Percentiles rank a stretch among this genome's conserved stretches.
Evolutionary conservation across 2,329 filamentous ascomycete genomes (phyloP).

Genomic region (Daldinia eschscholtzii): DNA sequence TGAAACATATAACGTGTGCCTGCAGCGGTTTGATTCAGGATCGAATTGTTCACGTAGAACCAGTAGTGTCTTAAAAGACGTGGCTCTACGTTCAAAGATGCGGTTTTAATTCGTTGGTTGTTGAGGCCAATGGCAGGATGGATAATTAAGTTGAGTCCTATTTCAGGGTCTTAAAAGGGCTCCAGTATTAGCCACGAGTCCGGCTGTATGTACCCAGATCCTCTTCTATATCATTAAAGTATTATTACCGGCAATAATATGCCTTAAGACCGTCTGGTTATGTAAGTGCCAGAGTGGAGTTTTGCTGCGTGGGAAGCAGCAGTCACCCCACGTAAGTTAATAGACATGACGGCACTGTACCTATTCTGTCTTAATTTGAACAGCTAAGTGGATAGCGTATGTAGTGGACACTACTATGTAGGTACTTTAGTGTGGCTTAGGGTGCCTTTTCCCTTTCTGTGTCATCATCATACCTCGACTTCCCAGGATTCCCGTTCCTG

Average conservation of each 20-base stretch:
- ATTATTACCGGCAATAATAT: slow-evolving; percentile 3
- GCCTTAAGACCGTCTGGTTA: slow-evolving; percentile 3
- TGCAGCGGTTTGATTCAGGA: too few species aligned
- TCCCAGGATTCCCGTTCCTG: slow-evolving; percentile 34
- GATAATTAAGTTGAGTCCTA: not conserved
- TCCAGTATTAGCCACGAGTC: slow-evolving; percentile 16
- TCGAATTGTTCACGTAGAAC: not conserved
- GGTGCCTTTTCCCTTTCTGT: slow-evolving; percentile 19
- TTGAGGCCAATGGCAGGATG: not conserved
- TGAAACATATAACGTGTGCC: not conserved
- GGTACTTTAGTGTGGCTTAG: slow-evolving; percentile 31
- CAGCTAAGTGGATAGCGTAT: slow-evolving; percentile 13
- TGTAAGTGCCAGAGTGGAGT: slow-evolving; percentile 17
- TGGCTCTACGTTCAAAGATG: not conserved
- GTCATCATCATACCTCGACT: slow-evolving; percentile 39
- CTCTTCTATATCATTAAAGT: not conserved
- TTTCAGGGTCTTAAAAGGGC: slow-evolving; percentile 3
- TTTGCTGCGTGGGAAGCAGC: slow-evolving; percentile 11
- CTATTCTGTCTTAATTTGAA: slow-evolving; percentile 20
- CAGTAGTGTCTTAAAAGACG: not conserved
- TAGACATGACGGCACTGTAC: slow-evolving; percentile 26
- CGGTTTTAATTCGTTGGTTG: not conserved
- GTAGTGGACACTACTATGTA: slow-evolving; percentile 1
- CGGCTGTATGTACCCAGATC: not conserved
- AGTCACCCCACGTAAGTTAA: slow-evolving; percentile 19